phyloP scores from a whole-genome alignment of 2,329 filamentous ascomycete species.

The Alternaria metachromatica region DNA sequence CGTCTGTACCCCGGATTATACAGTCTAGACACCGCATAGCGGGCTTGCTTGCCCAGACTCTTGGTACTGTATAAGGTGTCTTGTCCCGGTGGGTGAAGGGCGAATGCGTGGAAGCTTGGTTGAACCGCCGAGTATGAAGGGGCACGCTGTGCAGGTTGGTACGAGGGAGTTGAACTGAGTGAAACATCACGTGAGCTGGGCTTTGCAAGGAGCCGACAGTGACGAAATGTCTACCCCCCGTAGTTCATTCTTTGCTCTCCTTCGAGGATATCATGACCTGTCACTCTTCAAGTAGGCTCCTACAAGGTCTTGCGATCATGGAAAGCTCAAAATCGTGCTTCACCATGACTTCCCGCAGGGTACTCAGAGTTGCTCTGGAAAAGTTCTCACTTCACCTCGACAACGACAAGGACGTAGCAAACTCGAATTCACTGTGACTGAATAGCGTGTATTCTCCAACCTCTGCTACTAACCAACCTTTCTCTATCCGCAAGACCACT shows the following conservation, averaged over 20 bases:
- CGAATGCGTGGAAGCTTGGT: conserved; percentile 18
- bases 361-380: neutral
- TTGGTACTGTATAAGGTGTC: conserved; percentile 29
- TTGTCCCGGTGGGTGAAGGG: conserved; percentile 35
- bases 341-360: neutral
- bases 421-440: neutral
- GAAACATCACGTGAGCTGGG: neutral
- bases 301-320: neutral
- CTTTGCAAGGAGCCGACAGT: neutral
- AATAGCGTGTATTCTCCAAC: neutral
- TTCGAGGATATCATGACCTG: no score
- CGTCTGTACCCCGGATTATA: conserved; percentile 24
- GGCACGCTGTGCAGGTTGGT: neutral
- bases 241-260: neutral
- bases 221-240: neutral
- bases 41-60: conserved; percentile 17
- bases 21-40: conserved; percentile 5
- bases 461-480: neutral
- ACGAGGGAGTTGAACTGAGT: neutral
- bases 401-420: neutral
- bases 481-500: neutral
- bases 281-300: neutral
- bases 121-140: conserved; percentile 13
- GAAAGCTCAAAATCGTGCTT: neutral
- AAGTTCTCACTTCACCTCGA: neutral